Evolutionary conservation across 169 alveolate species (phyloP), one percentile per base, ranked within the genome.

Genomic region (Ichthyophthirius multifiliis): DNA sequence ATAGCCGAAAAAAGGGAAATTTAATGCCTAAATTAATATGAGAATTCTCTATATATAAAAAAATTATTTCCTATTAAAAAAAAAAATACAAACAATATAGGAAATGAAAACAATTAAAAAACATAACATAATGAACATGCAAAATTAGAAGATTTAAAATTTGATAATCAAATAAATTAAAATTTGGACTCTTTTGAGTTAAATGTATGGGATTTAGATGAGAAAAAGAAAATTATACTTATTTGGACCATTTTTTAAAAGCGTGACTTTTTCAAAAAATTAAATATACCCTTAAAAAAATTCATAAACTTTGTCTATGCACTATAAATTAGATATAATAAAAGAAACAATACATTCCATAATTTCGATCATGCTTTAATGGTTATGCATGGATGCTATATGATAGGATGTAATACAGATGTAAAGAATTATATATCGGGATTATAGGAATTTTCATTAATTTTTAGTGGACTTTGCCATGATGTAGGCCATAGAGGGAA

Each of bases 361-460:
- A 75, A 75, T 37, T 75, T 75, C 48, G 41, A 35, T 9, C 83
- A 75, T 75, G 83, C 75, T 5, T 45, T 75, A n/a, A 75, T 16
- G 35, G 83, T 75, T 48, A 75, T 75, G 83, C 74, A 75, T 32
- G 83, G 83, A n/a, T 75, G 83, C 48, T 75, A 20, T 35, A 30
- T 47, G 9, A 44, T 75, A 34, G 83, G 41, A 27, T 67, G 48
- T 37, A 73, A 75, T 75, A 16, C 35, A 43, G 13, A 13, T 9
- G 46, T 13, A 41, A 41, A 41, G 7, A 77, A 64, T 5, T 41
- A 27, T 63, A 63, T 77, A 13, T n/a, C 39, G 7, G 71, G 62
- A 44, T 65, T 77, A 64, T n/a, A 77, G 30, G 62, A 43, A 30
- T 77, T 41, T 77, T 48, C 84, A 1, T 20, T 77, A 44, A 16